Evolutionary conservation across 495 filamentous ascomycete species (phyloP), one percentile per base, ranked within the genome.

Genomic region (Margaritispora aquatica): DNA sequence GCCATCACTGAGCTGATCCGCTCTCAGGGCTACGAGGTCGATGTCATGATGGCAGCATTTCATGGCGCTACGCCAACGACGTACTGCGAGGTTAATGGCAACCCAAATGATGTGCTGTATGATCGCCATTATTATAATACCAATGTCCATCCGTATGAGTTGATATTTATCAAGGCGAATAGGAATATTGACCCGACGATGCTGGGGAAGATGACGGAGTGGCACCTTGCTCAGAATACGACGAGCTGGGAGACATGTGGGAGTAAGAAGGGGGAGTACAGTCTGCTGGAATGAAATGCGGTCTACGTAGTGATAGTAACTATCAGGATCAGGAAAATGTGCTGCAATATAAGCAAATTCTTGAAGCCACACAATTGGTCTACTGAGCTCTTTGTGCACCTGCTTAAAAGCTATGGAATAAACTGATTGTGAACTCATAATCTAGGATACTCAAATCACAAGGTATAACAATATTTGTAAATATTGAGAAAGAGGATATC

Each of bases 151-250:
- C 47, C 44, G n/a, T 48, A 48, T 48, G 44, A 48, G 44, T 48
- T 48, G n/a, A 19, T 48, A 9, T 48, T 48, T n/a, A 48, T 48
- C 44, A 48, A 48, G 44, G n/a, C 44, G 44, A 48, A 48, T n/a
- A 48, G 44, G 21, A 48, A 48, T 5, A 48, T 48, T 19, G 44
- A 48, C 15, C 44, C 44, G 15, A 48, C 15, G 4, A 5, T 48
- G 44, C 5, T 48, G 8, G 44, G 5, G 7, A 48, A 48, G 8
- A 48, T 48, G 44, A 48, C 44, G 4, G 21, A 48, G 21, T 48
- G 44, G 44, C 44, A 48, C 20, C 44, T 48, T n/a, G 20, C 8
- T 48, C 8, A 9, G 44, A 48, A 48, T 48, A 48, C 44, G 8
- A 48, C 8, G 8, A 48, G 44, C 20, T 48, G 44, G 44, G 44